Conservation (phyloP, 176 grass and related monocot species). For the barley (Hordeum vulgare) region MorexV3_pseudomolecules_assembly NC_058520.1:375048858-375049357, state of each 20-base stretch:
- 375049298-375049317: not conserved
- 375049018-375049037: slow-evolving; percentile 62
- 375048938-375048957: not conserved
- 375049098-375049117: slow-evolving; percentile 90
- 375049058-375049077: slow-evolving; percentile 17
- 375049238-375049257: not conserved
- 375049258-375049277: not conserved
- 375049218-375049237: not conserved
- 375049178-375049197: not conserved
- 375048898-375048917: not conserved
- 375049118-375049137: slow-evolving; percentile 36
- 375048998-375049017: slow-evolving; percentile 67
- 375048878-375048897: not conserved
- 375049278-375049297: not conserved
- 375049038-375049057: slow-evolving; percentile 28
- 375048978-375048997: slow-evolving; percentile 66
- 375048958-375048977: slow-evolving; percentile 75
- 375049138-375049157: not conserved
- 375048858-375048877: slow-evolving; percentile 38
- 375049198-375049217: slow-evolving; percentile 13
- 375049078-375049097: slow-evolving; percentile 77
- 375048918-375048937: not conserved
- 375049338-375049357: not conserved
- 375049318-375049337: not conserved
- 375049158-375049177: not conserved